Conservation (phyloP, 176 grass and related monocot species). For the Themeda triandra region DNA sequence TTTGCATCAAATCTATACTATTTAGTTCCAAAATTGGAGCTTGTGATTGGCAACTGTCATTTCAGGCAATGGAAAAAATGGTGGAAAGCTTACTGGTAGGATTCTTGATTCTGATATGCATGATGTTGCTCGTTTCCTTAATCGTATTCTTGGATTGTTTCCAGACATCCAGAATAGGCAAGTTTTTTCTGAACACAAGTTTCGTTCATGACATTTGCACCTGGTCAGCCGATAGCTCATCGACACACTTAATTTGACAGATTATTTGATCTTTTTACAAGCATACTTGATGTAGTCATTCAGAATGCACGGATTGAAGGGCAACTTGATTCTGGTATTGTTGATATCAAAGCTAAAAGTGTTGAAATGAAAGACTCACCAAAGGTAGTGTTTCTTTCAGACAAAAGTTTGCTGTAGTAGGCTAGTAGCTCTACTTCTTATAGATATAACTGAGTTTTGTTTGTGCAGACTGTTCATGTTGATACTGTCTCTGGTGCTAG, state of each 20-base stretch:
- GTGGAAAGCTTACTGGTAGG: slow-evolving; percentile 73
- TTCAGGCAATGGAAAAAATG: slow-evolving; percentile 73
- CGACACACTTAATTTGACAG: slow-evolving; percentile 42
- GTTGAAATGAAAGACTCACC: slow-evolving; percentile 77
- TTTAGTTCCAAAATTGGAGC: slow-evolving; percentile 1
- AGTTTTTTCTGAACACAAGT: slow-evolving; percentile 17
- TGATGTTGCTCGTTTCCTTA: slow-evolving; percentile 89
- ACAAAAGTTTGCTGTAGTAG: background rate
- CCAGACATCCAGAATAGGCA: slow-evolving; percentile 91
- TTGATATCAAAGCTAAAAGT: slow-evolving; percentile 85
- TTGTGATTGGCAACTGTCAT: slow-evolving; percentile 3
- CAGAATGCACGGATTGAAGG: slow-evolving; percentile 85
- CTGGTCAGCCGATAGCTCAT: background rate
- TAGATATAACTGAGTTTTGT: slow-evolving; percentile 19
- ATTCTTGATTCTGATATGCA: slow-evolving; percentile 92
- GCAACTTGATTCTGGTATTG: slow-evolving; percentile 91
- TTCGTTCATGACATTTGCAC: slow-evolving; percentile 5
- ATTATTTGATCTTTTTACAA: slow-evolving; percentile 91
- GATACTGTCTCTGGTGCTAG: slow-evolving; percentile 83
- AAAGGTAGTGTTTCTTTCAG: slow-evolving; percentile 50
- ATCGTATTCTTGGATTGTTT: slow-evolving; percentile 86
- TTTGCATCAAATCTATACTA: background rate
- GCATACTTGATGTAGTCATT: slow-evolving; percentile 70
- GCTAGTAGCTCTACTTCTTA: background rate
- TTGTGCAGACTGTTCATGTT: slow-evolving; percentile 78